Base-by-base conservation (phyloP, 352 stramenopile genomes). In the Phytophthora chlamydospora region DNA sequence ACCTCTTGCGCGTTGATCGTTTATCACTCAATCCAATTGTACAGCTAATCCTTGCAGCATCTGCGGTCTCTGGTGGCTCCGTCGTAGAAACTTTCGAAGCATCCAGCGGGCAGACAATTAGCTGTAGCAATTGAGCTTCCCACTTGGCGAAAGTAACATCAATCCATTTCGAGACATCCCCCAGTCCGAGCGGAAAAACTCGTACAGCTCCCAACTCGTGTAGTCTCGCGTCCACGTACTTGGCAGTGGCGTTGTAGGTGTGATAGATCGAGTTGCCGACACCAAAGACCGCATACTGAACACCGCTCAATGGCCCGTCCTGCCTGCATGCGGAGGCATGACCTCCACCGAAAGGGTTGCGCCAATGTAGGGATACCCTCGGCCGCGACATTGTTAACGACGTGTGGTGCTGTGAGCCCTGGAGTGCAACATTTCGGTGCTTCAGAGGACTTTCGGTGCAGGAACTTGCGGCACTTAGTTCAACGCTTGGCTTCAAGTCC, bases 251-350 rank as follows among this genome's bases (percentile, higher is more conserved):
- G 76, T 98, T 98, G 78, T 89, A 99, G 40, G 98, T 88, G 54
- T 97, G 83, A 63, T 98, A 99, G 64, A 95, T 78, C 12, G 67
- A 90, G 71, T 98, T 98, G 6, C 95, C 95, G 2, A 98, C 73
- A 31, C 93, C 95, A 85, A 99, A 98, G 13, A 63, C 45, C 11
- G 44, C 24, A 19, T 50, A 52, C 8, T 50, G 43, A 16, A 63
- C 21, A n/a, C n/a, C n/a, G n/a, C n/a, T n/a, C n/a, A n/a, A n/a
- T n/a, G n/a, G n/a, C n/a, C n/a, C n/a, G n/a, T n/a, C n/a, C n/a
- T n/a, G n/a, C n/a, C n/a, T n/a, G n/a, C n/a, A n/a, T n/a, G 34
- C 36, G 44, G 41, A 24, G 7, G 5, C 10, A 47, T 32, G 31
- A 11, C 19, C 16, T 14, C 40, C 14, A 8, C 31, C 29, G 32